Conservation (phyloP, 345 rosid species). For the Geranium rotundifolium region DNA sequence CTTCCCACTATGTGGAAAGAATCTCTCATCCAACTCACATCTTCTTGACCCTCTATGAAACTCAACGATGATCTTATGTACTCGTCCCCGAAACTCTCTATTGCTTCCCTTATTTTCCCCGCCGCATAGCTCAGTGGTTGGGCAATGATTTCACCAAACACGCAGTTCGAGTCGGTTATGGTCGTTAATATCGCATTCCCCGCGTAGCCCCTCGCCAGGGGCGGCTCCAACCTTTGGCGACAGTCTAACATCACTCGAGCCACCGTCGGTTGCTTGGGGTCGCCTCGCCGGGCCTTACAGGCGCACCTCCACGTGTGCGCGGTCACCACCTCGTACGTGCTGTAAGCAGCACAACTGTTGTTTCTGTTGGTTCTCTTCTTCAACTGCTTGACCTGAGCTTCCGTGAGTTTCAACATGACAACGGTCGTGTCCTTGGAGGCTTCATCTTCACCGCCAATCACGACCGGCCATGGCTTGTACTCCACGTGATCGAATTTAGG, state of each 20-base stretch:
- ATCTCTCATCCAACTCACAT: constrained; percentile 11
- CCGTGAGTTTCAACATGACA: not conserved
- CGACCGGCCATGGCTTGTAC: not conserved
- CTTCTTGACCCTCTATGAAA: constrained; percentile 14
- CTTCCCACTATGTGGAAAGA: constrained; percentile 36
- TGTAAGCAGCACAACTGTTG: constrained; percentile 11
- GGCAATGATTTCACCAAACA: not conserved
- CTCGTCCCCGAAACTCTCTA: not conserved
- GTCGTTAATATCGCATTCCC: not conserved
- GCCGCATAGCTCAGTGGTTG: not conserved
- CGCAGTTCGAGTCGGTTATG: not conserved
- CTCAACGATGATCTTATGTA: not conserved
- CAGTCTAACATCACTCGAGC: not conserved
- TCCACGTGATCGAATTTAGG: not conserved
- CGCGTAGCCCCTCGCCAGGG: not conserved
- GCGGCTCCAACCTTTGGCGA: not conserved
- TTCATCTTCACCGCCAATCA: not conserved
- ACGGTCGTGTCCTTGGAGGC: not conserved
- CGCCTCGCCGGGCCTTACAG: not conserved
- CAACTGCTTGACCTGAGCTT: not conserved
- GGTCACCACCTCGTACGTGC: not conserved
- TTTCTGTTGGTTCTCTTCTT: not conserved
- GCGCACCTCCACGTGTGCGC: not conserved
- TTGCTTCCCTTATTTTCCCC: not conserved
- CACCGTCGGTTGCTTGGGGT: not conserved